Evolutionary conservation across 2,329 filamentous ascomycete genomes (phyloP), one percentile per base, ranked within the genome.

Genomic region (Botryotinia globosa): DNA sequence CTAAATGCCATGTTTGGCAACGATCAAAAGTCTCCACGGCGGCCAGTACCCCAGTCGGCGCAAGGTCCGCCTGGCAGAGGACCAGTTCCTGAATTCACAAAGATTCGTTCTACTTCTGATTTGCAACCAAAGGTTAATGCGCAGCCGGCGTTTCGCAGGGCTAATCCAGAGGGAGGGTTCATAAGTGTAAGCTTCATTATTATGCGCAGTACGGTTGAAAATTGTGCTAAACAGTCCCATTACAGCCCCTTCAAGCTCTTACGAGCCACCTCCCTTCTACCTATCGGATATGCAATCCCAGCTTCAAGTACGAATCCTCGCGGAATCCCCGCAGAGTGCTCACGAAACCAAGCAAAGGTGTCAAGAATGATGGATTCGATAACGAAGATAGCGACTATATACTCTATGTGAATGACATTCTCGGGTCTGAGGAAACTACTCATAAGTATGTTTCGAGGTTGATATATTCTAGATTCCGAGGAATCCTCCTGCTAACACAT

Each of bases 311-410:
- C 84, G 96, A 99, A 82, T 98, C 96, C 25, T 98, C 96, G 71
- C 90, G 96, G 77, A 99, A 99, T 80, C 96, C 96, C 56, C 92
- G 96, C 75, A 89, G 96, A 82, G 96, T 99, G 67, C 87, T 99
- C 77, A 99, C 96, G 25, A 99, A 99, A 83, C 96, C 96, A 12
- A 98, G 96, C 87, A 99, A 99, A 84, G 96, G 96, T 22, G 89
- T 93, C 75, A 99, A 99, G 87, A 99, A 99, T 80, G 96, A 99
- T 84, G 96, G 96, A 6, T 99, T 96, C 80, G 96, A 99, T 81
- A 99, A 99, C 78, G 96, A 99, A 82, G 96, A 99, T 78, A 98
- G 96, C 82, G 96, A 99, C 81, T 99, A 99, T 81, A 99, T 99
- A 80, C 89, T 99, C 77, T 99, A 98, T 79, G 96, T 99, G 79